Conservation (phyloP, 192 early-diverging fungal genomes). For the Oehlia diaphana region DNA sequence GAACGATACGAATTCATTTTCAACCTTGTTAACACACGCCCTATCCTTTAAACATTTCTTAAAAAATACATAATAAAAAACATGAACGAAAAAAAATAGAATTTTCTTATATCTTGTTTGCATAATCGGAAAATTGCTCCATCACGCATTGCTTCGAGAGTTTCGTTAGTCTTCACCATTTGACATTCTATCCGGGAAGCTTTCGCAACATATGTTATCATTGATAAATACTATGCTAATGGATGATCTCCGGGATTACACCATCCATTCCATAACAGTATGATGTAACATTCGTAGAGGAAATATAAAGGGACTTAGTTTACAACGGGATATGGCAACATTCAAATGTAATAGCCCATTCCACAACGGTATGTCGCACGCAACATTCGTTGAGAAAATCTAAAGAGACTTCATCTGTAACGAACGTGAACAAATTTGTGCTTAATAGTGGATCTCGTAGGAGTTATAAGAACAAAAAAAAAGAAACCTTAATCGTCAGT, state of each 20-base stretch:
- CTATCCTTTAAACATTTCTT: too few relatives aligned
- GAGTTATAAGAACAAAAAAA: background rate
- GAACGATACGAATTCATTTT: too few relatives aligned
- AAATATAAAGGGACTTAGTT: background rate
- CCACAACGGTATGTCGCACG: conserved; percentile 3
- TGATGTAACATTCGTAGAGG: conserved; percentile 2
- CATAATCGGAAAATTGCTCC: too few relatives aligned
- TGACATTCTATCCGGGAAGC: too few relatives aligned
- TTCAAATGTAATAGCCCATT: background rate
- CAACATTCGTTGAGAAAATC: conserved; percentile 4
- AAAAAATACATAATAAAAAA: too few relatives aligned
- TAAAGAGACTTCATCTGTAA: background rate
- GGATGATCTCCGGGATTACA: background rate
- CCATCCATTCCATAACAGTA: conserved; percentile 2
- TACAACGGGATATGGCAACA: background rate
- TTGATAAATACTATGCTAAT: too few relatives aligned
- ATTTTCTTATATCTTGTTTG: too few relatives aligned
- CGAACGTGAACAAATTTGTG: background rate
- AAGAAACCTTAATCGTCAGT: background rate
- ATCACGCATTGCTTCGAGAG: too few relatives aligned
- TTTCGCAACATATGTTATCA: too few relatives aligned
- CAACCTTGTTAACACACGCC: too few relatives aligned
- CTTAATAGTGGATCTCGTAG: background rate
- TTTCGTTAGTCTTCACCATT: too few relatives aligned
- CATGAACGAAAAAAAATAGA: too few relatives aligned